Conservation (phyloP, 305 asterid genomes). For the Salvia sclarea region DNA sequence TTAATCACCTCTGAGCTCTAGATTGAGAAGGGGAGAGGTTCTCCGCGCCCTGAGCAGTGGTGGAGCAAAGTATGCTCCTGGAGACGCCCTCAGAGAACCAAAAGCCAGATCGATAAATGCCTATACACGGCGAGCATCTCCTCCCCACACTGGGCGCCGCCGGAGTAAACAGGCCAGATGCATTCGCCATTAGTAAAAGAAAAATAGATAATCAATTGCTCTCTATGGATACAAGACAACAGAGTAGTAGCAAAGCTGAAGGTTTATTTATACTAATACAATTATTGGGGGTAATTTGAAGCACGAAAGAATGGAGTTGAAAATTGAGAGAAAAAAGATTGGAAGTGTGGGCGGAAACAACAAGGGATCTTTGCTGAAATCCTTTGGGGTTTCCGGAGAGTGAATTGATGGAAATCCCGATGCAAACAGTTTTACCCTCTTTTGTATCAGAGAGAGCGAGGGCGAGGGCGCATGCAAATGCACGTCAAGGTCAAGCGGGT, state of each 20-base stretch:
- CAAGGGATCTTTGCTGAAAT: conserved; percentile 29
- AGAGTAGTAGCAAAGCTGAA: conserved; percentile 25
- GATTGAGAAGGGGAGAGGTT: conserved; percentile 51
- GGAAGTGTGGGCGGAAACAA: conserved; percentile 32
- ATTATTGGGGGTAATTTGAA: conserved; percentile 5
- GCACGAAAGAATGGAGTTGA: conserved; percentile 22
- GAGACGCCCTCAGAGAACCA: conserved; percentile 41
- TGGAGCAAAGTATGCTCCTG: conserved; percentile 45
- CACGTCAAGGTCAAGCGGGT: conserved; percentile 21
- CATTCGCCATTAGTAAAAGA: conserved; percentile 58
- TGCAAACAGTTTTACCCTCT: conserved; percentile 24
- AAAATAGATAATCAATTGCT: conserved; percentile 24
- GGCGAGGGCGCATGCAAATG: conserved; percentile 43
- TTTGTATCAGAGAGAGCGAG: conserved; percentile 25
- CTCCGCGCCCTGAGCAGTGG: conserved; percentile 58
- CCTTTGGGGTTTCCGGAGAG: conserved; percentile 38
- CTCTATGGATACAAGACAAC: background rate
- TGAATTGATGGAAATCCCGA: conserved; percentile 36
- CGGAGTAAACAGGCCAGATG: conserved; percentile 62
- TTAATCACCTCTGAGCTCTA: conserved; percentile 47
- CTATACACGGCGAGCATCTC: conserved; percentile 36
- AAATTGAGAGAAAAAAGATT: conserved; percentile 19
- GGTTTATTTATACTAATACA: conserved; percentile 31
- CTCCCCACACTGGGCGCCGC: conserved; percentile 36
- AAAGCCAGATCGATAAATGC: conserved; percentile 54